Evolutionary conservation across 768 basidiomycete genomes (phyloP).

Genomic region (Russula lepida): DNA sequence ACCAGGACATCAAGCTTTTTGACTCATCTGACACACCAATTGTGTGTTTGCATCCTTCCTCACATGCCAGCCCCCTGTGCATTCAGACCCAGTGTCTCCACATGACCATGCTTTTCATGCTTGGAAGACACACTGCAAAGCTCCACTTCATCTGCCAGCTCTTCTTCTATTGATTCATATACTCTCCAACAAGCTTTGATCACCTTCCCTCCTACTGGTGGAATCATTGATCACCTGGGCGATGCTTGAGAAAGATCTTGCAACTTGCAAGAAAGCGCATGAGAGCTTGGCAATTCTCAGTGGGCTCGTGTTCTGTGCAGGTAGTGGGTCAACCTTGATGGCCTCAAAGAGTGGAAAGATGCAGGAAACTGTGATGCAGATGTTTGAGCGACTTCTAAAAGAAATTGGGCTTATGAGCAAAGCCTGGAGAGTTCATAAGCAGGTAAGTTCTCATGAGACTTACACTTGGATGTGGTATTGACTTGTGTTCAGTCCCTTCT

Average conservation of each 20-base stretch:
- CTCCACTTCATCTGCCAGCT: constrained; percentile 40
- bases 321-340: constrained; percentile 36
- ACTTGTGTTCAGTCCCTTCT: constrained; percentile 38
- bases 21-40: no score
- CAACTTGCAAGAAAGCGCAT: constrained; percentile 63
- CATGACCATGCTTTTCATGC: no score
- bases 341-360: constrained; percentile 49
- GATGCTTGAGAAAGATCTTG: constrained; percentile 65
- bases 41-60: no score
- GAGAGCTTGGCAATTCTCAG: constrained; percentile 70
- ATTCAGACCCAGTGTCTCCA: no score
- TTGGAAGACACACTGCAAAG: no score
- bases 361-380: constrained; percentile 54
- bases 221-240: constrained; percentile 74
- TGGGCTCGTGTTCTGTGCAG: constrained; percentile 57
- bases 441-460: constrained; percentile 46
- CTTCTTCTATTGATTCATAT: constrained; percentile 42
- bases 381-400: constrained; percentile 64
- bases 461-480: background rate
- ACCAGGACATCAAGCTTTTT: no score
- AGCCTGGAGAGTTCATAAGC: constrained; percentile 79
- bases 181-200: constrained; percentile 59
- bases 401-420: constrained; percentile 74
- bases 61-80: no score
- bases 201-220: constrained; percentile 67